Evolutionary conservation across 148 eudicot species (phyloP).

Genomic region (Fagopyrum homotropicum): DNA sequence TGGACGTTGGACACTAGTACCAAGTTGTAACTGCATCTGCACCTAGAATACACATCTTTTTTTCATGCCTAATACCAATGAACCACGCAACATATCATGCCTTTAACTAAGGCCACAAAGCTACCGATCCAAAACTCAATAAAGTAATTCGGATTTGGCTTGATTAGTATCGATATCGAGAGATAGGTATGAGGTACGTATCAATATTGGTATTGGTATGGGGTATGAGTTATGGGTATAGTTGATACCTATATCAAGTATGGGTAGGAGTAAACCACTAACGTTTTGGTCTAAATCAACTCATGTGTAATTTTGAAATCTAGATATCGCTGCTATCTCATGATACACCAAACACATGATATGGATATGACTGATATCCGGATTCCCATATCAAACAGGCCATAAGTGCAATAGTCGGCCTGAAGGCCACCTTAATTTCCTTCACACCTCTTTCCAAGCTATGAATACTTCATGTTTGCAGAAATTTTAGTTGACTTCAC

Average conservation of each 20-base stretch:
- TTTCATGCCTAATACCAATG: not conserved
- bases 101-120: constrained; percentile 3
- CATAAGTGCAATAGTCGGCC: not conserved
- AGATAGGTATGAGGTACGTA: too few species aligned
- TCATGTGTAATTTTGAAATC: too few species aligned
- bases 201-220: too few species aligned
- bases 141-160: not conserved
- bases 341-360: too few species aligned
- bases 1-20: not conserved
- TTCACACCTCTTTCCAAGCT: not conserved
- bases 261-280: too few species aligned
- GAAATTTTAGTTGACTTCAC: not conserved
- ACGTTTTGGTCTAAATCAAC: too few species aligned
- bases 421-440: not conserved
- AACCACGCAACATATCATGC: not conserved
- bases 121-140: not conserved
- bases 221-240: too few species aligned
- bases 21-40: not conserved
- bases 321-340: too few species aligned
- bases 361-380: too few species aligned
- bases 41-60: not conserved
- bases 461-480: not conserved
- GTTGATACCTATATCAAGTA: too few species aligned
- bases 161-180: too few species aligned
- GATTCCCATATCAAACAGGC: too few species aligned